Evolutionary conservation across 164 flowering plant species (phyloP), one percentile per base, ranked within the genome.

Genomic region (Magnolia officinalis): DNA sequence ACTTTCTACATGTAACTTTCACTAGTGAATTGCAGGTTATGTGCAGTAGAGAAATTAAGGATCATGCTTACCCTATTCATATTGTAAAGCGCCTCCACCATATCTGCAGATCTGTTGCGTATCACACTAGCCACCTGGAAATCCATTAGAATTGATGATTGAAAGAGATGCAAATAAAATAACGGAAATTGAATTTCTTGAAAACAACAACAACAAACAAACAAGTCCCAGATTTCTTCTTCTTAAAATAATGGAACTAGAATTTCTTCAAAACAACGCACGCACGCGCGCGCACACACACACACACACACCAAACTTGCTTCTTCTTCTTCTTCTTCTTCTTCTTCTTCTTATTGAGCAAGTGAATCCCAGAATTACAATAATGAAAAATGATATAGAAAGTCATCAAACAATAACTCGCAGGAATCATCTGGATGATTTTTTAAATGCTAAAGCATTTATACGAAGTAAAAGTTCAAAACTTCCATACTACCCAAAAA

Each of bases 71-170:
- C 99, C 91, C 85, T 87, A 78, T 94, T 96, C 95, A 93, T 88
- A 71, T 83, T 88, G 82, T 87, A 96, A 78, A 96, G 98, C 78
- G 98, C 92, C 85, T 91, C 95, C 84, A 93, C 98, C 99, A 96
- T 96, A 78, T 93, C 97, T 18, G 80, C 76, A 70, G 97, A 85
- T 84, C 98, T 88, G 82, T 88, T 85, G 37, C 88, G 87, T 31
- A 96, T 84, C 8, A 76, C 85, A 82, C 85, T 78, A 79, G 97
- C 97, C 75, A 96, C 96, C 99, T 96, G 77, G 31, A 82, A 78
- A 79, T 63, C 71, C 65, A 81, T 68, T 75, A 1, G 29, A 76
- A 82, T 50, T 24, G 82, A 75, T 13, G 69, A 74, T 72, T 66
- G 71, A 71, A 74, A 24, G 50, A 80, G n/a, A 70, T 26, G 29